Evolutionary conservation across 179 eudicot species (phyloP), one percentile per base, ranked within the genome.

Genomic region (Nepenthes alata): DNA sequence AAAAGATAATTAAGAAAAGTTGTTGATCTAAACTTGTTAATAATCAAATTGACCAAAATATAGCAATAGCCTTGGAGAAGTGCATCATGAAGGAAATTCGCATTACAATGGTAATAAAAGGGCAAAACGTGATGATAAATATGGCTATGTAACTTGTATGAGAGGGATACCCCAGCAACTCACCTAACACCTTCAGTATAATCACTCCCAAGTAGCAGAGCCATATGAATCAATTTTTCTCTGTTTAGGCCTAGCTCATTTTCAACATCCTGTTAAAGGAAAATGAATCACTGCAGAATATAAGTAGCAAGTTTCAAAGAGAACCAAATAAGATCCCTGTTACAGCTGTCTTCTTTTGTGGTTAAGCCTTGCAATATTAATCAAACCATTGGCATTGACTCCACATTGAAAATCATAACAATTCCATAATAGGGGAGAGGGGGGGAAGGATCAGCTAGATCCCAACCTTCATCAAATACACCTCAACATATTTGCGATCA

Each of bases 121-220:
- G 15, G 16, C 16, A 52, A 10, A 52, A 52, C 2, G 16, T 52
- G 16, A 6, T 2, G n/a, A 16, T 11, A 52, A 12, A 52, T 25
- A 25, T 25, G 25, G 25, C 25, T 25, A 25, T 52, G 2, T 13
- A 44, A 60, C 11, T 47, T 55, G 11, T 53, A 69, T 16, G 11
- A 53, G 64, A 45, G 10, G 51, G 13, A 37, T 50, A 60, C 25
- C 37, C 59, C 64, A 5, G 47, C 47, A 25, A 37, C 65, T 58
- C 75, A 93, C 98, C 98, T 86, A 55, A 93, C 74, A 74, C 98
- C 98, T 89, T 93, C 98, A 59, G 98, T 93, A 79, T 93, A 93
- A 78, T 93, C 98, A 79, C 98, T 93, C 69, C 98, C 98, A 73
- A 93, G 95, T 57, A 93, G 85, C 75, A 93, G 61, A 57, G 95